These are phyloP conservation scores for Termitomyces sp. DNA, from an alignment of 768 basidiomycete genomes.

Conservation along the genomic window DNA sequence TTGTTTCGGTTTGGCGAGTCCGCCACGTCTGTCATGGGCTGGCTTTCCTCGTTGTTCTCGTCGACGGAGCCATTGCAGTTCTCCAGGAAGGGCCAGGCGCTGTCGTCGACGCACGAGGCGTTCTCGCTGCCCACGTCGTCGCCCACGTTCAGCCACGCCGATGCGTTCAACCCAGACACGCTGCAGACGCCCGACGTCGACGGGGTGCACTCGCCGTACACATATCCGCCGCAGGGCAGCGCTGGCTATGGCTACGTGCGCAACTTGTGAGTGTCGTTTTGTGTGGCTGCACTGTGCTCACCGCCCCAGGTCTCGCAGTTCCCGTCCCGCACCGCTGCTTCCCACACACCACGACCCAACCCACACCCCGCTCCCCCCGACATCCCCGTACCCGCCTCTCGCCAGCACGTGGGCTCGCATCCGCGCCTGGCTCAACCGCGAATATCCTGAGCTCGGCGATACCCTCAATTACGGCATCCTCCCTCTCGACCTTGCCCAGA, in stretches of 20 bases:
- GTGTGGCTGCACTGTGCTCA: neutral
- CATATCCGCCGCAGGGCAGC: conserved; percentile 71
- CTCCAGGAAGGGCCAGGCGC: conserved; percentile 55
- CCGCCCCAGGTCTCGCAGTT: conserved; percentile 19
- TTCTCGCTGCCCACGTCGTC: conserved; percentile 81
- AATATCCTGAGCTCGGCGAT: conserved; percentile 93
- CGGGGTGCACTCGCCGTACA: conserved; percentile 34
- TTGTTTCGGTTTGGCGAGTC: neutral
- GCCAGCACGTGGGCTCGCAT: conserved; percentile 80
- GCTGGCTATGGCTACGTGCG: conserved; percentile 60
- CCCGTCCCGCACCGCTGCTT: conserved; percentile 52
- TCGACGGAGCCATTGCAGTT: conserved; percentile 38
- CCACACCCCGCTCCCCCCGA: conserved; percentile 36
- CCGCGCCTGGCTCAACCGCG: conserved; percentile 71
- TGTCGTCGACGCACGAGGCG: conserved; percentile 80
- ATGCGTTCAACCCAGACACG: conserved; percentile 54
- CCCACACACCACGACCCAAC: conserved; percentile 60
- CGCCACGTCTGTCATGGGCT: conserved; percentile 48
- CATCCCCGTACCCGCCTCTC: conserved; percentile 90
- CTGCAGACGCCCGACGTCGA: conserved; percentile 45
- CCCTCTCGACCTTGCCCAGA: conserved; percentile 70
- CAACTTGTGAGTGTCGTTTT: conserved; percentile 37
- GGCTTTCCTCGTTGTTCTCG: conserved; percentile 66
- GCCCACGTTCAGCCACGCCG: conserved; percentile 47
- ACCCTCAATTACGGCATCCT: conserved; percentile 91